These are phyloP conservation scores for Sisymbrium altissimum DNA, from an alignment of 345 rosid species.

Conservation along the genomic window DNA sequence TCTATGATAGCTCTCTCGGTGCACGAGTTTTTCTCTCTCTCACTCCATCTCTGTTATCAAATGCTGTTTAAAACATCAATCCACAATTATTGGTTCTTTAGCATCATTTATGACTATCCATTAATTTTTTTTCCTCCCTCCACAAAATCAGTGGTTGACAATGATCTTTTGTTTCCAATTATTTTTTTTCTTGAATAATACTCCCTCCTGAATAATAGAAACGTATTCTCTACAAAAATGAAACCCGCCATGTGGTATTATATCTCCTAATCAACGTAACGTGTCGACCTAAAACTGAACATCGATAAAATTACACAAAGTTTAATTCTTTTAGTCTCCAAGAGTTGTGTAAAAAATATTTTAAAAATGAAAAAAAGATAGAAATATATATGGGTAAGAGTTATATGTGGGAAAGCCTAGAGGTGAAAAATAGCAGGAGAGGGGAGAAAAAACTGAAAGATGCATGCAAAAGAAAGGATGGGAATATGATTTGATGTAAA, in stretches of 20 bases:
- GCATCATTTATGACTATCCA: constrained; percentile 20
- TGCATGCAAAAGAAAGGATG: constrained; percentile 31
- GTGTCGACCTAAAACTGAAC: neutral
- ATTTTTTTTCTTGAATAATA: neutral
- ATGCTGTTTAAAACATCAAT: neutral
- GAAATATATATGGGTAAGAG: neutral
- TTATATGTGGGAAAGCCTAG: constrained; percentile 14
- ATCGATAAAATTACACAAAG: neutral
- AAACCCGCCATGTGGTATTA: neutral
- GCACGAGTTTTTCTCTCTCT: neutral
- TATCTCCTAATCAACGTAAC: neutral
- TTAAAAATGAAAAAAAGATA: neutral
- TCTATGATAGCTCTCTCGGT: neutral
- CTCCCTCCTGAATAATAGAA: neutral
- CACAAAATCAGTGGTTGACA: constrained; percentile 11
- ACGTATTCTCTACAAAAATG: neutral
- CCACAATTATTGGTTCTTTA: constrained; percentile 13
- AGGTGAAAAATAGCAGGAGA: constrained; percentile 19
- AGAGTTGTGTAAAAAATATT: neutral
- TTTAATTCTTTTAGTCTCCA: neutral
- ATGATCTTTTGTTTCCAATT: neutral
- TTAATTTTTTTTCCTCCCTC: neutral
- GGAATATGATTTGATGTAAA: constrained; percentile 39
- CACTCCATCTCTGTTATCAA: neutral
- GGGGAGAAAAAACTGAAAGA: constrained; percentile 6